Base-by-base conservation (phyloP, 73 alveolate species). In the Paramecium caudatum region DNA sequence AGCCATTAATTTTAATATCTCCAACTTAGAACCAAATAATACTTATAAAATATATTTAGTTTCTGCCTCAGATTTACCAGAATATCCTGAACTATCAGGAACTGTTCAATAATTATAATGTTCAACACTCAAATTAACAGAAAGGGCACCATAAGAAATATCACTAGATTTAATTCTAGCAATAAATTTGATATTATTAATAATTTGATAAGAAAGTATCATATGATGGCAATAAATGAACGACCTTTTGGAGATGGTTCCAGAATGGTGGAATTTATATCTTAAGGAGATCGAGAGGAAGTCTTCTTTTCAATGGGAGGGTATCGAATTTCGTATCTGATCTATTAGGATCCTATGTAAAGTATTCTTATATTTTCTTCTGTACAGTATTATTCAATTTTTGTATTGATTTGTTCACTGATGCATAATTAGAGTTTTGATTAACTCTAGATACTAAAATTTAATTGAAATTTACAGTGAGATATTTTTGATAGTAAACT, bases 11-110 rank as follows among this genome's bases (percentile, higher is more conserved):
- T 74, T 74, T 74, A 74, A 45, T 41, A 36, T 74, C 16, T 21
- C 43, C 6, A 74, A 74, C 15, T 12, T 74, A 74, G 62, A 74
- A 74, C 88, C 88, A 74, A 74, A 74, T 39, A 8, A 16, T 19
- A 74, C 88, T n/a, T 74, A 74, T 45, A 39, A 45, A 5, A 74
- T 74, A 4, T 74, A 74, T 74, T 21, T 74, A 9, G 43, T 74
- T 8, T 15, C 88, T 41, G 88, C 88, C 5, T 74, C 88, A 74
- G 88, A 74, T 74, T 41, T 74, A 4, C 88, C 88, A 10, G 88
- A 74, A 21, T 74, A 74, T 41, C 88, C 88, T 2, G 88, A 74
- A 21, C 47, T 74, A 13, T 39, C 62, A 37, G 46, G 19, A 39
- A n/a, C 23, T 34, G 45, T 74, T 0, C 12, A n/a, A 27, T 15